Evolutionary conservation across 257 asterid genomes (phyloP), one percentile per base, ranked within the genome.

Genomic region (Lantana camara): DNA sequence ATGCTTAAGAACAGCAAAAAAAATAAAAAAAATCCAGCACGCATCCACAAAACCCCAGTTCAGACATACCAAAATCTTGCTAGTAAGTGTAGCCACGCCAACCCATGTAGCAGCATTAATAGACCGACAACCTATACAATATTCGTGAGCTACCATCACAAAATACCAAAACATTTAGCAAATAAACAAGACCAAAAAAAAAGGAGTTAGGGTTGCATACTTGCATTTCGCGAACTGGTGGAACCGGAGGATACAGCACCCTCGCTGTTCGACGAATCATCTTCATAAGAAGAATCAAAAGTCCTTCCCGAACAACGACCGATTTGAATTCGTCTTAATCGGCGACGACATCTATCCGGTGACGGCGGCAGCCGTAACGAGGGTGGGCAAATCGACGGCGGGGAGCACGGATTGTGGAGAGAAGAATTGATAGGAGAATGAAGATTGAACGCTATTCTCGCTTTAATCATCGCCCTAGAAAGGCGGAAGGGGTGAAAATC

Each of bases 21-120:
- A 3, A 40, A 16, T n/a, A 10, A 52, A 21, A 3, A 40, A 29
- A 35, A 27, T 27, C 4, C 32, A 27, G 32, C 32, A 2, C 32
- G 5, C 32, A 41, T 19, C 15, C 32, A 14, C 4, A 41, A 53
- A 40, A 37, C 22, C 8, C 10, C 21, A 27, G 15, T 23, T 20
- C 55, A 73, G 9, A 41, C 75, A 73, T 50, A 75, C 82, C 82
- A 76, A 27, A 64, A 78, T 73, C 68, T 78, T 79, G 78, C 77
- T 82, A 20, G 75, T 45, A n/a, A 79, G 61, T 23, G 77, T 64
- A 58, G 84, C 79, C 71, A 78, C 63, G 32, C 82, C 74, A 57
- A 76, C 60, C 73, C 76, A 57, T 46, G 82, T 56, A 38, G 72
- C 80, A 64, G 54, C 10, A 15, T 57, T 68, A 42, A 51, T 49